phyloP scores from a whole-genome alignment of 495 filamentous ascomycete genomes.

The Podospora bellae-mahoneyi region DNA sequence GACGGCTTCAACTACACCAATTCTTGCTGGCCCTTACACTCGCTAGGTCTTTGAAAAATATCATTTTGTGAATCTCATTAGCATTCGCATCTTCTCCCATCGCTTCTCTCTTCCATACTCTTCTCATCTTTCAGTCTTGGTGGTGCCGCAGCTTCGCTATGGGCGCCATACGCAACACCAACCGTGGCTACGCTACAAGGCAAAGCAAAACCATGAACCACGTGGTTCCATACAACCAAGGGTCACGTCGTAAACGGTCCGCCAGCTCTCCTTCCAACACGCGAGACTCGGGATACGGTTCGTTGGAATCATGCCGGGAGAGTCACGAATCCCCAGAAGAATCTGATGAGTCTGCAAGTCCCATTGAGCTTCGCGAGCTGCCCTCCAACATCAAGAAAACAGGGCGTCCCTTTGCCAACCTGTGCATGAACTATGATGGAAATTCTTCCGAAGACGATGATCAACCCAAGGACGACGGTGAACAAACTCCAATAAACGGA shows the following conservation, averaged over 20 bases:
- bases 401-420: not conserved
- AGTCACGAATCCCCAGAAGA: not conserved
- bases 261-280: slow-evolving; percentile 17
- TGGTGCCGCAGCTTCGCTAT: slow-evolving; percentile 7
- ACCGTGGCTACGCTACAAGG: not conserved
- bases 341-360: not conserved
- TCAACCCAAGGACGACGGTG: slow-evolving; percentile 11
- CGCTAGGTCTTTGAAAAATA: not conserved
- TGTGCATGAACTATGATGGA: slow-evolving; percentile 26
- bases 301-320: not conserved
- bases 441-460: slow-evolving; percentile 30
- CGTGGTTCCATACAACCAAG: slow-evolving; percentile 5
- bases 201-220: slow-evolving; percentile 7
- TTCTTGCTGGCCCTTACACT: not conserved
- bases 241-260: slow-evolving; percentile 17
- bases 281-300: slow-evolving; percentile 31
- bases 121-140: not conserved
- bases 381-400: slow-evolving; percentile 11
- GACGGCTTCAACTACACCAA: not conserved
- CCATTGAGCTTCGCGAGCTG: slow-evolving; percentile 2
- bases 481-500: not conserved
- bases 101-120: not conserved
- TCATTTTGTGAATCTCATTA: not conserved
- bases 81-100: not conserved
- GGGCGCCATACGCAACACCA: slow-evolving; percentile 17